Evolutionary conservation across 2,329 filamentous ascomycete species (phyloP).

Genomic region (Coniochaeta ligniaria): DNA sequence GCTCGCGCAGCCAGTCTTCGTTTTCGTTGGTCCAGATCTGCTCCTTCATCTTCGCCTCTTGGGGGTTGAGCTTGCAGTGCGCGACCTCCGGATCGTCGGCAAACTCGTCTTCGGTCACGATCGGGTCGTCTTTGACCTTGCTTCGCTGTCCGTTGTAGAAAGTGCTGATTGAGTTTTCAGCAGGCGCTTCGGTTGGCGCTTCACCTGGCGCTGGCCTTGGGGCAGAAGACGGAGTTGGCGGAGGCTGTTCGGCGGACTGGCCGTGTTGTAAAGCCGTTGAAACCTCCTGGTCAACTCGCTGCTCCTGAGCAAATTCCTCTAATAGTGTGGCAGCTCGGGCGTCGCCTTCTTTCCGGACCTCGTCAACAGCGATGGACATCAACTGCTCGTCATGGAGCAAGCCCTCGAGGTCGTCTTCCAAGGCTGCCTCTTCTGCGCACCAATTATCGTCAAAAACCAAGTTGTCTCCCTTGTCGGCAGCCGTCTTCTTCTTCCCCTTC

Average conservation of each 20-base stretch:
- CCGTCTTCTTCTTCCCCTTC: constrained; percentile 3
- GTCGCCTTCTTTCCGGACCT: constrained; percentile 1
- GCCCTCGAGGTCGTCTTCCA: constrained; percentile 65
- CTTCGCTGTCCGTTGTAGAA: neutral
- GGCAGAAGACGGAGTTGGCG: neutral
- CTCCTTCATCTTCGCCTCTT: constrained; percentile 78
- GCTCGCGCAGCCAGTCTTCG: constrained; percentile 81
- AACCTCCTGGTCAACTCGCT: neutral
- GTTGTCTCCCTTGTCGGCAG: constrained; percentile 18
- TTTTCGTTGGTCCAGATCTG: constrained; percentile 93
- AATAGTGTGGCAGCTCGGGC: neutral
- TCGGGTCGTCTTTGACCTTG: constrained; percentile 47
- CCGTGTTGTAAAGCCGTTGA: neutral
- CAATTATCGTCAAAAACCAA: constrained; percentile 55
- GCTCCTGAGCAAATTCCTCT: neutral
- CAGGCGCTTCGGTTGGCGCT: neutral
- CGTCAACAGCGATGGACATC: constrained; percentile 13
- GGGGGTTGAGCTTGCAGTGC: constrained; percentile 66
- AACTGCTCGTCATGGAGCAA: constrained; percentile 58
- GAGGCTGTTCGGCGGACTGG: neutral
- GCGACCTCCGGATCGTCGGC: constrained; percentile 81
- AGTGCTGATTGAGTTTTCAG: neutral
- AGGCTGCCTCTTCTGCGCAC: constrained; percentile 53
- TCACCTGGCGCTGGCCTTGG: neutral
- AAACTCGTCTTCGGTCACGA: constrained; percentile 76